Base-by-base conservation (phyloP, 768 basidiomycete species). In the Neoboletus subvelutipes region DNA sequence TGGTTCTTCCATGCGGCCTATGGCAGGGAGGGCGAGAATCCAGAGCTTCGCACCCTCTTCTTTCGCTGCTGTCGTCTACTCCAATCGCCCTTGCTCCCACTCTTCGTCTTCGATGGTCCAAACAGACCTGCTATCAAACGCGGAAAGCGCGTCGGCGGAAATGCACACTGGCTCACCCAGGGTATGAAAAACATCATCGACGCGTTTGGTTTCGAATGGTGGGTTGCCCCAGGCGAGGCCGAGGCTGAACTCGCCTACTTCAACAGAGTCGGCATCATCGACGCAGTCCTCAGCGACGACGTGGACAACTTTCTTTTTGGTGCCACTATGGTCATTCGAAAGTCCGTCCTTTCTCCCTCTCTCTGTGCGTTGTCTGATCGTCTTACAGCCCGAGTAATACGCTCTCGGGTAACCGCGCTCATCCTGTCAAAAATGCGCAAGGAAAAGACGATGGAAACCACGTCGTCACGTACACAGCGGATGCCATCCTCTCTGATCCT, bases 221-320 rank as follows among this genome's bases (percentile, higher is more conserved):
- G 83, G 61, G 83, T 79, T 69, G 94, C 93, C 17, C 94, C 94
- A 7, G 94, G 92, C 18, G 95, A 97, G 72, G 95, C 95, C 0
- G 95, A 98, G 71, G 94, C 94, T 0, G 94, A 96, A 67, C 78
- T 98, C 3, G 94, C 94, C 0, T 87, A 90, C 59, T 77, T 98
- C 52, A 94, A 93, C 64, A 77, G 81, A 5, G 82, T 86, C 42
- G 92, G 92, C 3, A 71, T 89, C 51, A 89, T 98, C 54, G 95
- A 98, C 67, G 92, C 87, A 0, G 83, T 97, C 26, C 78, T 95
- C 43, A 91, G 94, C 0, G 95, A 98, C 70, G 95, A 97, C 64
- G 94, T 94, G 2, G 94, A 98, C 66, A 94, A 85, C 53, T 88
- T 96, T 66, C 73, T 97, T 3, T 98, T 98, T 59, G 94, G 94